phyloP scores from a whole-genome alignment of 2,329 filamentous ascomycete species.

The Pseudogymnoascus sp. region DNA sequence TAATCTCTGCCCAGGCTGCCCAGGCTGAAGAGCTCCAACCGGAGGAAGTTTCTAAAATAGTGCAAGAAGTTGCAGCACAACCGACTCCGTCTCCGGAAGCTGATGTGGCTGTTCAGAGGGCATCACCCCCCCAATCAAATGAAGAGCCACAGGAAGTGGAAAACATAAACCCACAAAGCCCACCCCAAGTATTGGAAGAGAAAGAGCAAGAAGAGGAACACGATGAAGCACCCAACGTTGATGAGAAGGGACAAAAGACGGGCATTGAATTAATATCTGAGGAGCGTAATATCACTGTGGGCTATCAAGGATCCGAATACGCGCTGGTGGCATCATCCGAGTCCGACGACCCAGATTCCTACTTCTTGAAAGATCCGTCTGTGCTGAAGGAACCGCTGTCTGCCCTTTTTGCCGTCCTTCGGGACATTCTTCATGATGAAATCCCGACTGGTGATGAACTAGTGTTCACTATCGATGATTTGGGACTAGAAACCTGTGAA shows the following conservation, averaged over 20 bases:
- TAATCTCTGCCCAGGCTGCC: not conserved
- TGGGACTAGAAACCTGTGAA: conserved; percentile 51
- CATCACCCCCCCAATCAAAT: not conserved
- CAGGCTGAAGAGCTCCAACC: not conserved
- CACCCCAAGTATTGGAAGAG: not conserved
- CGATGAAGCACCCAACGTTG: not conserved
- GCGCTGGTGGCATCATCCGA: conserved; percentile 50
- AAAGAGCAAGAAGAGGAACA: not conserved
- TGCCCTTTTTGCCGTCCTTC: conserved; percentile 49
- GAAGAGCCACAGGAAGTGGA: not conserved
- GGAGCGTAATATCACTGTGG: conserved; percentile 40
- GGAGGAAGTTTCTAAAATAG: conserved; percentile 2
- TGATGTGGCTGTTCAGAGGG: not conserved
- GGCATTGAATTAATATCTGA: not conserved
- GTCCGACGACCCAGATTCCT: conserved; percentile 45
- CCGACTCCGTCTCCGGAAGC: not conserved
- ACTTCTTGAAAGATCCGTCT: conserved; percentile 48
- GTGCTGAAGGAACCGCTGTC: conserved; percentile 45
- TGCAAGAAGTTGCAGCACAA: not conserved
- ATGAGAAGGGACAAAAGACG: not conserved
- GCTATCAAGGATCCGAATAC: conserved; percentile 49
- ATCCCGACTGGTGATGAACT: conserved; percentile 51
- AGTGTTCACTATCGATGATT: conserved; percentile 44
- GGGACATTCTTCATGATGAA: conserved; percentile 46
- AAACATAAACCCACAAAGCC: not conserved